Conservation (phyloP, 352 stramenopile genomes). For the Saprolegnia parasitica region DNA sequence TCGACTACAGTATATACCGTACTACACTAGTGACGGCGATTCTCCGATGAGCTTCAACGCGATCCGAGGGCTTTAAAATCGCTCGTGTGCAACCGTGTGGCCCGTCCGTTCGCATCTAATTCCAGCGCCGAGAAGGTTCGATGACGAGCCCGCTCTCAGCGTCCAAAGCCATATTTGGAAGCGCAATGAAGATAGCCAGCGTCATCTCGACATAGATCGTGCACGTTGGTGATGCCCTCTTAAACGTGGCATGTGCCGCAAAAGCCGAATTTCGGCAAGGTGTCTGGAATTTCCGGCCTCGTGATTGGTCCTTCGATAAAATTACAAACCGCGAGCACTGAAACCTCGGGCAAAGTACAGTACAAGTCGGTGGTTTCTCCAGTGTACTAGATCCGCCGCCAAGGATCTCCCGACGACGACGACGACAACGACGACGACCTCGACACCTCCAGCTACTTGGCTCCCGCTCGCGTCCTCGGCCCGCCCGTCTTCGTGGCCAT, state of each 20-base stretch:
- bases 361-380: constrained; percentile 12
- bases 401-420: background rate
- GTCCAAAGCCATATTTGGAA: too few species aligned
- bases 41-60: too few species aligned
- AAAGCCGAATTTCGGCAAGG: background rate
- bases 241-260: background rate
- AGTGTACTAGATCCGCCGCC: background rate
- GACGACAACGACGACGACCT: constrained; percentile 2
- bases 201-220: too few species aligned
- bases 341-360: constrained; percentile 10
- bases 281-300: background rate
- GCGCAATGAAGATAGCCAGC: too few species aligned
- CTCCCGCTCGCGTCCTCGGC: background rate
- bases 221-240: background rate
- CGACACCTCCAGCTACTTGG: background rate
- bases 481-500: background rate
- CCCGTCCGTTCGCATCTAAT: too few species aligned
- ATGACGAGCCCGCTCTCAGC: too few species aligned
- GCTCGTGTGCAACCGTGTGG: too few species aligned
- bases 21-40: too few species aligned
- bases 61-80: too few species aligned
- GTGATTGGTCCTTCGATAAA: background rate
- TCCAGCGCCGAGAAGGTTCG: too few species aligned
- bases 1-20: too few species aligned
- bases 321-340: constrained; percentile 5